Evolutionary conservation across 352 stramenopile genomes (phyloP), one percentile per base, ranked within the genome.

Genomic region (Globisporangium carolinianum): DNA sequence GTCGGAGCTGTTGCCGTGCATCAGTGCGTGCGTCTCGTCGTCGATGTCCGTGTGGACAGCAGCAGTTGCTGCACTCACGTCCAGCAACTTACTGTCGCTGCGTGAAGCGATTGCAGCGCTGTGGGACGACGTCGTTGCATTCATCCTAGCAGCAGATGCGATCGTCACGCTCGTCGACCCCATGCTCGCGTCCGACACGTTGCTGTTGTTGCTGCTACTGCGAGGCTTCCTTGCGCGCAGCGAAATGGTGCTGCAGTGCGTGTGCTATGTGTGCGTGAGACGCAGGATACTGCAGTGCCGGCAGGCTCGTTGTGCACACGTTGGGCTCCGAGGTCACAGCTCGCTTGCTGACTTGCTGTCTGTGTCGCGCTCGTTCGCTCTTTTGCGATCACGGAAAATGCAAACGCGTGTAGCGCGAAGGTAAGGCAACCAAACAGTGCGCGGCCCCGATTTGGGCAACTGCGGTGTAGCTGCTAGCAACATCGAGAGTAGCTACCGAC

Each of bases 11-110:
- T 12, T 49, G 15, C 2, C 38, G 12, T 55, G 47, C 50, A 63
- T 47, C 17, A 66, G 57, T 57, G 55, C 39, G 18, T 60, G 48
- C 12, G 64, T 65, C 5, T 67, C 63, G 36, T 60, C 49, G n/a
- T 55, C 32, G 9, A 50, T 45, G 8, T 9, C 55, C 18, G 12
- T 12, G n/a, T 58, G 38, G 35, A 41, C 41, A 18, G 38, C 49
- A 6, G 12, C 15, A 3, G 46, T 39, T 43, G 39, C 17, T 32
- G 24, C 2, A 32, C 3, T 3, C 24, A 32, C 24, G 24, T 32
- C 24, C 3, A 32, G 24, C 24, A 32, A 32, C 24, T 32, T 32
- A 32, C 24, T 32, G 24, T 32, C 24, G 24, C 24, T 32, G 24
- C 24, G 3, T 32, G 55, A 49, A 14, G 17, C 52, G 17, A 53